phyloP scores from a whole-genome alignment of 441 rosid genomes.

The Erysimum pusillum region DNA sequence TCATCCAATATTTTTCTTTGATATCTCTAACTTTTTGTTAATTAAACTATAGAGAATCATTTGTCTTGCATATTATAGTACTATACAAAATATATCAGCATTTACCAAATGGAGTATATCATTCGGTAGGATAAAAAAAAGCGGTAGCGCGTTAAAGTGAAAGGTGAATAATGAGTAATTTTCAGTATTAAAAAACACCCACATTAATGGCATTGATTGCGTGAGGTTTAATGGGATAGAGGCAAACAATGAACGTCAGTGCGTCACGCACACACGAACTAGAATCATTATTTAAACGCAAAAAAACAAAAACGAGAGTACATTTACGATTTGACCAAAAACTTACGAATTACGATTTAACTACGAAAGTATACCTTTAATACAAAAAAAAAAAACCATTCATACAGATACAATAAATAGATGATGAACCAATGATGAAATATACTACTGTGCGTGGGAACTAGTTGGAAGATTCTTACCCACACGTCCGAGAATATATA shows the following conservation, averaged over 20 bases:
- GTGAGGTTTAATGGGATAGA: constrained; percentile 43
- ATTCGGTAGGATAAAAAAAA: neutral
- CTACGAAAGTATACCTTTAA: neutral
- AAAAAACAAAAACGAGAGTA: neutral
- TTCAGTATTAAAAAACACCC: neutral
- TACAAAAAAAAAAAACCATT: neutral
- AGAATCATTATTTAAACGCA: neutral
- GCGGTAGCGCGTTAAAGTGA: constrained; percentile 12
- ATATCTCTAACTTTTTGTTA: neutral
- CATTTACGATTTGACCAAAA: neutral
- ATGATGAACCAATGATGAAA: constrained; percentile 34
- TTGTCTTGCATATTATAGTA: neutral
- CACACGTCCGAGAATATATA: constrained; percentile 33
- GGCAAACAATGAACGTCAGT: constrained; percentile 27
- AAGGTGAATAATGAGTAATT: constrained; percentile 16
- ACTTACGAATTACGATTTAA: neutral
- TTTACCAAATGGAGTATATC: too few species aligned
- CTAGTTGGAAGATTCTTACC: constrained; percentile 29
- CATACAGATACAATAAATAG: neutral
- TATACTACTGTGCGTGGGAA: constrained; percentile 25
- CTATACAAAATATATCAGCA: neutral
- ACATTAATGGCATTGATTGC: constrained; percentile 45
- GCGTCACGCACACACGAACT: constrained; percentile 37
- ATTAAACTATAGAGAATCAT: neutral
- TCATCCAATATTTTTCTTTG: neutral